Evolutionary conservation across 1,284 basidiomycete genomes (phyloP), one percentile per base, ranked within the genome.

Genomic region (Puccinia brachypodii): DNA sequence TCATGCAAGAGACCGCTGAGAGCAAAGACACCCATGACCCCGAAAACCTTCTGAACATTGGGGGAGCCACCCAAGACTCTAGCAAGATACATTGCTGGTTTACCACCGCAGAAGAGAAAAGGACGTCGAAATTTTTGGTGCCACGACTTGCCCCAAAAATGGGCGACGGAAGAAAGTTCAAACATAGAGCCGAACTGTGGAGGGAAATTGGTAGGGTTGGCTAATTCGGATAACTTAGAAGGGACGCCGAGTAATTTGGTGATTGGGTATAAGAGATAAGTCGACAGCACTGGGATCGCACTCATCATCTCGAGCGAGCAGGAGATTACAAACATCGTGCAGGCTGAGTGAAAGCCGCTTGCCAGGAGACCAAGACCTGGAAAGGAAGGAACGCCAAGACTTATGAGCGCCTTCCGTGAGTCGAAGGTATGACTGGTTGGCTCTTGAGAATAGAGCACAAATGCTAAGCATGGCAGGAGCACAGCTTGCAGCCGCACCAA

Each of bases 101-200:
- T 44, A 9, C 62, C 76, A 31, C 76, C 76, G 56, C 76, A 66
- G 31, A 78, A 53, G n/a, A 78, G 25, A 40, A 68, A 78, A 16
- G 36, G 42, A 19, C 64, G 60, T 6, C 76, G 60, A 3, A 78
- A 56, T 19, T 50, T 25, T n/a, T 78, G 76, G 47, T 78, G 76
- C 76, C 76, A 78, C 11, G 60, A 36, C 33, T 78, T 78, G 16
- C 62, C 64, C 76, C 64, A 78, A n/a, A 78, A 78, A 28, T 68
- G 64, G 14, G 60, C 64, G 3, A 78, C 28, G n/a, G 76, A 78
- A 13, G 62, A 60, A 25, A 62, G n/a, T 36, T 76, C 75, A 0
- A 64, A 62, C 22, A 76, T 22, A 3, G 66, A 42, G 38, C 33
- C 31, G 56, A 72, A 72, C 42, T 50, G 56, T 25, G 77, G 16